phyloP scores from a whole-genome alignment of 2,329 filamentous ascomycete genomes.

The Colletotrichum aenigma region DNA sequence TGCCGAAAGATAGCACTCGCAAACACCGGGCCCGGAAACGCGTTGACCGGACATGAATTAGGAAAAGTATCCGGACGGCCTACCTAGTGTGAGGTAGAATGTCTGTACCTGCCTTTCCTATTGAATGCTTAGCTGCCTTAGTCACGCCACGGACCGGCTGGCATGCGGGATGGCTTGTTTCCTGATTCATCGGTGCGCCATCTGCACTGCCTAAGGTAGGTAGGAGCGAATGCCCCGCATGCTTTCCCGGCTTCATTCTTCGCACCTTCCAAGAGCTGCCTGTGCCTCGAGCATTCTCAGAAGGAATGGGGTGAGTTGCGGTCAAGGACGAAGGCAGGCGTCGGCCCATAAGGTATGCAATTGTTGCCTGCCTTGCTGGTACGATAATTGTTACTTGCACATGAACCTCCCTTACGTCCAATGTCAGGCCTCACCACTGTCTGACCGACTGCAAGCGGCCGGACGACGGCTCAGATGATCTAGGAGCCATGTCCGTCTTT shows the following conservation, averaged over 20 bases:
- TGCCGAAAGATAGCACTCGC: not conserved
- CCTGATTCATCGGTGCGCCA: not conserved
- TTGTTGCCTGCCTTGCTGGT: not conserved
- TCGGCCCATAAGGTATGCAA: not conserved
- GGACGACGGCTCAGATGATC: not conserved
- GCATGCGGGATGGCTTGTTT: not conserved
- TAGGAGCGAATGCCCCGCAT: not conserved
- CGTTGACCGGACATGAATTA: not conserved
- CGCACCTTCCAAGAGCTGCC: not conserved
- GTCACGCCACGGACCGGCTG: not conserved
- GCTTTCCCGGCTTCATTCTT: not conserved
- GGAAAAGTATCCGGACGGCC: not conserved
- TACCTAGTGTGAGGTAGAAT: not conserved
- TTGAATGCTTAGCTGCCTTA: not conserved
- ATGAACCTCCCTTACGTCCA: not conserved
- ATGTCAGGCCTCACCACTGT: not conserved
- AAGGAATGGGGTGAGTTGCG: not conserved
- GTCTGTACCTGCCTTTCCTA: not conserved
- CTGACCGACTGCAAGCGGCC: not conserved
- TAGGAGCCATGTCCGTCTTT: not conserved
- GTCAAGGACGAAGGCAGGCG: not conserved
- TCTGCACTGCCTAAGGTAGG: not conserved
- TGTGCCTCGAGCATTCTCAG: not conserved
- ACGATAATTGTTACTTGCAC: not conserved
- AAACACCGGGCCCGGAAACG: not conserved